These are phyloP conservation scores for Cardiospermum halicacabum DNA, from an alignment of 345 rosid species.

Conservation along the genomic window DNA sequence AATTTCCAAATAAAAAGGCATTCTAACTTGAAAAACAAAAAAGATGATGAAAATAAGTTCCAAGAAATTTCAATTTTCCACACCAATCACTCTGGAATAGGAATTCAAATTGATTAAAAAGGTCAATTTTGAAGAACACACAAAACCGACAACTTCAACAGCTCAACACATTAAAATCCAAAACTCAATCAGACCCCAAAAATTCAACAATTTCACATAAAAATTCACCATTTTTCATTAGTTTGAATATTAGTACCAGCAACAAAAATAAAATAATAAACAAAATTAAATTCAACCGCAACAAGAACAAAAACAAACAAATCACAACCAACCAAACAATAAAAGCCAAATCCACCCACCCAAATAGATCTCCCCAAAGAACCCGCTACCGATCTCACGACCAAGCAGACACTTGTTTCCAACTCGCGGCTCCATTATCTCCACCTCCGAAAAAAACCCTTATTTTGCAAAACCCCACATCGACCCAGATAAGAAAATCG, in stretches of 20 bases:
- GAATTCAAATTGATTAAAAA: background rate
- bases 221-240: constrained; percentile 84
- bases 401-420: constrained; percentile 91
- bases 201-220: background rate
- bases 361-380: constrained; percentile 97
- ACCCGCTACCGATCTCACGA: constrained; percentile 95
- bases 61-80: too few species aligned
- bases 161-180: background rate
- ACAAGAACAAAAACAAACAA: background rate
- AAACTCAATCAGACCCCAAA: background rate
- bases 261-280: background rate
- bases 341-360: constrained; percentile 39
- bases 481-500: background rate
- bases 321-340: constrained; percentile 2
- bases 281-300: background rate
- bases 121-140: background rate
- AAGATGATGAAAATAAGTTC: too few species aligned
- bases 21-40: background rate
- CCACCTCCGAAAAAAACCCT: background rate
- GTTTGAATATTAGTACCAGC: constrained; percentile 80
- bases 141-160: background rate
- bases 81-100: background rate
- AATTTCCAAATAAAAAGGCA: too few species aligned
- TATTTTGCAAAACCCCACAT: background rate
- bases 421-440: constrained; percentile 65